Evolutionary conservation across 108 stramenopile genomes (phyloP).

Genomic region (Aureococcus anophagefferens): DNA sequence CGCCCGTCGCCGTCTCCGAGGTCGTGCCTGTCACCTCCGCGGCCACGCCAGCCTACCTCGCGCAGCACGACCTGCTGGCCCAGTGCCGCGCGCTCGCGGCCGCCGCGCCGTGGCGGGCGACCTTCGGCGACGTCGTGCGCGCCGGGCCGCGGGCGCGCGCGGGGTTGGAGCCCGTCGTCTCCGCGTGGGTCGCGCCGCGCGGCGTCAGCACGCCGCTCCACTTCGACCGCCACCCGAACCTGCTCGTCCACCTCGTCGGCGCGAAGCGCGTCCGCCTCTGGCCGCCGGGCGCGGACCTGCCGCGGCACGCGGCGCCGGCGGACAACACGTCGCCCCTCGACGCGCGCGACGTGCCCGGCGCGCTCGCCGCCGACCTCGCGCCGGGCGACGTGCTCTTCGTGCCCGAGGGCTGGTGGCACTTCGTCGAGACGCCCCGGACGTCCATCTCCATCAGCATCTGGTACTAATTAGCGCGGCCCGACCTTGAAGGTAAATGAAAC

Average conservation of each 20-base stretch:
- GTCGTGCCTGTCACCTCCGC: neutral
- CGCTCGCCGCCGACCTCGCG: neutral
- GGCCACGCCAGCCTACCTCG: neutral
- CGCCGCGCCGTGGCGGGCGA: too few relatives aligned
- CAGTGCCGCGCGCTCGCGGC: neutral
- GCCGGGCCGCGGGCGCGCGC: neutral
- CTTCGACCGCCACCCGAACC: neutral
- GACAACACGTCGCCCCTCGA: slow-evolving; percentile 1
- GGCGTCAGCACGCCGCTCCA: neutral
- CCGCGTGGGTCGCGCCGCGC: neutral
- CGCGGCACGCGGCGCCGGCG: neutral
- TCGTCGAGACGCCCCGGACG: slow-evolving; percentile 47
- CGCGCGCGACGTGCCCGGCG: neutral
- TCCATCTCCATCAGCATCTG: slow-evolving; percentile 49
- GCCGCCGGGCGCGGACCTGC: neutral
- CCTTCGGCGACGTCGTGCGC: neutral
- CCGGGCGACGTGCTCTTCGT: slow-evolving; percentile 62
- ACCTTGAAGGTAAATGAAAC: too few relatives aligned
- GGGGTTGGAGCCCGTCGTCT: neutral
- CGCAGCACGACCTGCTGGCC: neutral
- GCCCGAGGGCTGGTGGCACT: slow-evolving; percentile 53
- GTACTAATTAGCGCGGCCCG: slow-evolving; percentile 32
- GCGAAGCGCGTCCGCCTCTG: neutral
- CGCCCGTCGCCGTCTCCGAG: neutral
- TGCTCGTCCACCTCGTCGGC: neutral